Evolutionary conservation across 2,329 filamentous ascomycete species (phyloP).

Genomic region (Thielaviopsis populi): DNA sequence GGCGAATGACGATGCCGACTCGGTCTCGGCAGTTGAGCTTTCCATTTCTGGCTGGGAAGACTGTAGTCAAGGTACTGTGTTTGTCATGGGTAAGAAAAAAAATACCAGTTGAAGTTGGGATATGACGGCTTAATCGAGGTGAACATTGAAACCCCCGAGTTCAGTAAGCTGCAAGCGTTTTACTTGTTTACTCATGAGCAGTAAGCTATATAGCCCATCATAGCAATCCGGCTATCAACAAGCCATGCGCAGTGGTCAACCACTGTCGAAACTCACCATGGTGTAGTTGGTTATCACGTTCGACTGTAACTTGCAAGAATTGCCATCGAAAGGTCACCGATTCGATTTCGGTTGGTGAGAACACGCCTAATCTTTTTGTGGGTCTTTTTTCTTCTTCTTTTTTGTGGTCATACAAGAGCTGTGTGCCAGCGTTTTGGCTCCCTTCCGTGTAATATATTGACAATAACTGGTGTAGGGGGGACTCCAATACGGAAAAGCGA

Average conservation of each 20-base stretch:
- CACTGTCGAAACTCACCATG: constrained; percentile 16
- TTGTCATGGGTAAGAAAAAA: too few relatives aligned
- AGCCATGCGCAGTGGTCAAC: constrained; percentile 14
- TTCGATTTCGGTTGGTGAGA: constrained; percentile 17
- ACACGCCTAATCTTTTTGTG: constrained; percentile 20
- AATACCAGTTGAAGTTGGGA: too few relatives aligned
- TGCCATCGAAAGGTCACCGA: constrained; percentile 16
- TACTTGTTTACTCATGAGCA: too few relatives aligned
- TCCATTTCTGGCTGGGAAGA: background rate
- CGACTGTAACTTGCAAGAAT: constrained; percentile 16
- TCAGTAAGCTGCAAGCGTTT: too few relatives aligned
- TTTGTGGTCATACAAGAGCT: background rate
- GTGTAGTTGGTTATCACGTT: constrained; percentile 18
- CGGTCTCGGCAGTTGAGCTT: background rate
- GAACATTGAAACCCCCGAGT: too few relatives aligned
- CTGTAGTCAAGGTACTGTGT: too few relatives aligned
- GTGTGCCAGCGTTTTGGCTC: too few relatives aligned
- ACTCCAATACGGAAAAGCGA: background rate
- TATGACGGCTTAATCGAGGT: too few relatives aligned
- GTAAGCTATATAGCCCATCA: constrained; percentile 2
- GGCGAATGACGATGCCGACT: constrained; percentile 4
- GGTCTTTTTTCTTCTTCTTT: constrained; percentile 21
- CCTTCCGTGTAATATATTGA: background rate
- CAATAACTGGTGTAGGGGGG: background rate
- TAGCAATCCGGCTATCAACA: background rate